Conservation (phyloP, 2,329 filamentous ascomycete genomes). For the Aspergillus fumigatiaffinis region DNA sequence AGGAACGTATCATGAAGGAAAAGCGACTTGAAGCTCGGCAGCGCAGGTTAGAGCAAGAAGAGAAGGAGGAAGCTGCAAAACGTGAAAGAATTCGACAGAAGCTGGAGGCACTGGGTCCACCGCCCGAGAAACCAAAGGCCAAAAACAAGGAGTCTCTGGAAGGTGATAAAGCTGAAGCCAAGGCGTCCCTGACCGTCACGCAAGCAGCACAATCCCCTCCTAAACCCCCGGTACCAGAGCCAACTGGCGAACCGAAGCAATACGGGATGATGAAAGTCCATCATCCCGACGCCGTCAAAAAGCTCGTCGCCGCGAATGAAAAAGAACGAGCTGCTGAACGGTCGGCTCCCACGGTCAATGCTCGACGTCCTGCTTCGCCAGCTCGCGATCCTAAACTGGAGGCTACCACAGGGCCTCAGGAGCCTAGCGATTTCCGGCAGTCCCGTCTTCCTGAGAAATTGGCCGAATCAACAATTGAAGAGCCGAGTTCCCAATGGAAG, state of each 20-base stretch:
- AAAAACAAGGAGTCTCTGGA: constrained; percentile 26
- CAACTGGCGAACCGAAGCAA: constrained; percentile 55
- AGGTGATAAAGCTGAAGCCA: constrained; percentile 20
- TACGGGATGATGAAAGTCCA: constrained; percentile 62
- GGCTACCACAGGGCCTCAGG: constrained; percentile 28
- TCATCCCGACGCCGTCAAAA: constrained; percentile 52
- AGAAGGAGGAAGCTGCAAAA: constrained; percentile 54
- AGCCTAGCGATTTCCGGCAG: constrained; percentile 17
- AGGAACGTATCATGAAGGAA: constrained; percentile 59
- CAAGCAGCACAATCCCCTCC: constrained; percentile 50
- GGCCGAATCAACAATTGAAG: constrained; percentile 27
- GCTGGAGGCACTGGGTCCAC: constrained; percentile 50
- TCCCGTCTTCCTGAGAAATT: constrained; percentile 18
- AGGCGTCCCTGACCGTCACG: constrained; percentile 20
- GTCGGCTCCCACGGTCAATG: constrained; percentile 17
- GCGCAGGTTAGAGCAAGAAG: constrained; percentile 51
- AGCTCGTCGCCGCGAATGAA: constrained; percentile 36
- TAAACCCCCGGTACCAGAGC: constrained; percentile 56
- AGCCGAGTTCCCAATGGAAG: constrained; percentile 35
- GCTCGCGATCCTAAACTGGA: constrained; percentile 26
- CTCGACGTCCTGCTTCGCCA: constrained; percentile 30
- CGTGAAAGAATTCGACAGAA: constrained; percentile 56
- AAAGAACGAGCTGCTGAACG: constrained; percentile 35
- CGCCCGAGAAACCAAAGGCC: constrained; percentile 34
- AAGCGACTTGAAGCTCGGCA: constrained; percentile 55